A percentile compares a stretch with the other conserved stretches of the same genome.
These are phyloP conservation scores for Alternaria infectoria DNA, from an alignment of 2,329 filamentous ascomycete genomes.

Conservation along the genomic window DNA sequence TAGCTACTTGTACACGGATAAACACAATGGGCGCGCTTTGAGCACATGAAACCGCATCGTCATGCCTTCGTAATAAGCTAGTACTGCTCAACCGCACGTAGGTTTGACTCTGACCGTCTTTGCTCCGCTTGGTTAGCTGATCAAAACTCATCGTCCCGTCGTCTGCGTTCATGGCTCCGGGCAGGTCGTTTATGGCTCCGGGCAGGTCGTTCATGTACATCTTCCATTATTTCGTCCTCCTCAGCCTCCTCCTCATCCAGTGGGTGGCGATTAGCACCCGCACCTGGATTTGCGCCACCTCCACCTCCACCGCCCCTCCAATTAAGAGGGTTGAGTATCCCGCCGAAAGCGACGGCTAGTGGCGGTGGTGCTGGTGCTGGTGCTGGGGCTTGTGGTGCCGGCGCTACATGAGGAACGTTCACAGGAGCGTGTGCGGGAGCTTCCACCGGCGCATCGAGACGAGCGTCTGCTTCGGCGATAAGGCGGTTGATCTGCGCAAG, in stretches of 20 bases:
- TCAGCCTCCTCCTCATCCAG: too few relatives aligned
- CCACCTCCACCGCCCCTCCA: background rate
- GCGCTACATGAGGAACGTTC: background rate
- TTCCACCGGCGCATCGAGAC: background rate
- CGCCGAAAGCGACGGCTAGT: background rate
- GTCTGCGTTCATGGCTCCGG: background rate
- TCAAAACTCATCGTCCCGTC: background rate
- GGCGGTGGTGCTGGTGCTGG: background rate
- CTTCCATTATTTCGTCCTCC: too few relatives aligned
- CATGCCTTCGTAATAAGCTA: background rate
- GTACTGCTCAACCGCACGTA: background rate
- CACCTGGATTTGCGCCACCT: too few relatives aligned
- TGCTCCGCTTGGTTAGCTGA: background rate
- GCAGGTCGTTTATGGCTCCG: background rate
- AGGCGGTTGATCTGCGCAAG: constrained; percentile 8
- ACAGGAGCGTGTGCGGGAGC: background rate
- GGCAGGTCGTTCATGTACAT: too few relatives aligned
- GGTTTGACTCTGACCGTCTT: background rate
- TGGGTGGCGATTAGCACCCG: background rate
- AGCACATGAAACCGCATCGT: background rate
- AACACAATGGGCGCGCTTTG: background rate
- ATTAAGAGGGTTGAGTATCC: background rate
- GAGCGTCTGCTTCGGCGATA: constrained; percentile 2
- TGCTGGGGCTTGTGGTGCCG: too few relatives aligned
- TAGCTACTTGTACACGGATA: background rate